Evolutionary conservation across 2,329 filamentous ascomycete species (phyloP).

Genomic region (Colletotrichum sp.): DNA sequence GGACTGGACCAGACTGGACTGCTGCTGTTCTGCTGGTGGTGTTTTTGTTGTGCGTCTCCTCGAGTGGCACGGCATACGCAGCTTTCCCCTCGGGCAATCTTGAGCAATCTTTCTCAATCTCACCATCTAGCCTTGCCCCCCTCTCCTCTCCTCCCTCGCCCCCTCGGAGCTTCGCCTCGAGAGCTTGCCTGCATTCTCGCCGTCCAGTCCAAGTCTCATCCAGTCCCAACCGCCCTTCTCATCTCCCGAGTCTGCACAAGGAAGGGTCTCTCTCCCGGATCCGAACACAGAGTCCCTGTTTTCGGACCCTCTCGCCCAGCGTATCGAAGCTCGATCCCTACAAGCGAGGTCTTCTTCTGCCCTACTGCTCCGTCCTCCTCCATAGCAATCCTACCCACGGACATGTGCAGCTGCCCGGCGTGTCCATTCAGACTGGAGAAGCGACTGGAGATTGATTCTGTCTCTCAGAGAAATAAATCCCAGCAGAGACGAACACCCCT

Average conservation of each 20-base stretch:
- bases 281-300: not conserved
- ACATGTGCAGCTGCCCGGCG: not conserved
- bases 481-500: not conserved
- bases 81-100: not conserved
- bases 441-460: not conserved
- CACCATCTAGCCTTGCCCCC: not conserved
- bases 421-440: not conserved
- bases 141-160: not conserved
- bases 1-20: not conserved
- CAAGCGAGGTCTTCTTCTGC: conserved; percentile 5
- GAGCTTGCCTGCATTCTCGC: not conserved
- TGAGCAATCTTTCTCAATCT: not conserved
- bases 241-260: not conserved
- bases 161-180: not conserved
- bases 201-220: not conserved
- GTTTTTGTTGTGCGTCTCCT: not conserved
- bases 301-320: not conserved
- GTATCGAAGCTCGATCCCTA: not conserved
- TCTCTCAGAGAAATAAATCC: not conserved
- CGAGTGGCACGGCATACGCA: conserved; percentile 15
- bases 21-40: not conserved
- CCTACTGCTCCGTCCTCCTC: not conserved
- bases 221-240: not conserved
- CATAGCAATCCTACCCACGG: not conserved
- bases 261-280: not conserved